A percentile compares a stretch with the other conserved stretches of the same genome.
Conservation (phyloP, 73 alveolate genomes). For the Breviolum minutum region DNA sequence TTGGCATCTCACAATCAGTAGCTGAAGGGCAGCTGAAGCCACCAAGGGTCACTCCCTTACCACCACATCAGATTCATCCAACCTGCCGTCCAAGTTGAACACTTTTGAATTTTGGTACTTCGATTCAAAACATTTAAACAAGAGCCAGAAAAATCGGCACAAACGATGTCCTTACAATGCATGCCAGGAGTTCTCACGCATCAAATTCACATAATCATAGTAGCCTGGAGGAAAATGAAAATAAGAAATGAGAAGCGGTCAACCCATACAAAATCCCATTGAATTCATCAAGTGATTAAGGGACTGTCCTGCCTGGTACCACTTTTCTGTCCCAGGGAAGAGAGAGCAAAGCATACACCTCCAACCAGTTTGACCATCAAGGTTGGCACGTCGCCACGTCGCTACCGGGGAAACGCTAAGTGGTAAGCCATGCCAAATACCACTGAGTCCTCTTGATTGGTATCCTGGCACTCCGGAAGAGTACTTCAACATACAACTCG, state of each 20-base stretch:
- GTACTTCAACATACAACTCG: neutral
- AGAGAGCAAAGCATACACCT: constrained; percentile 73
- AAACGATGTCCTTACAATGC: no score
- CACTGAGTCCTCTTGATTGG: constrained; percentile 14
- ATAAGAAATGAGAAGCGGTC: no score
- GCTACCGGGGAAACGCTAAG: neutral
- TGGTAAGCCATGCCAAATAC: constrained; percentile 10
- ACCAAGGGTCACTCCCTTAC: constrained; percentile 31
- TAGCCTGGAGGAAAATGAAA: neutral
- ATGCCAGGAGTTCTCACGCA: neutral
- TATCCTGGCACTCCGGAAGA: neutral
- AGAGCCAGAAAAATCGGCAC: no score
- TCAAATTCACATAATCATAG: constrained; percentile 15
- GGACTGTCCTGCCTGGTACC: constrained; percentile 38
- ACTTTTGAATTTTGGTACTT: neutral
- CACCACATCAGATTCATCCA: constrained; percentile 48
- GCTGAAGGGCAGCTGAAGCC: neutral
- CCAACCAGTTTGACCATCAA: neutral
- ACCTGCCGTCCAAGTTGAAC: neutral
- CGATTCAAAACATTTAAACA: neutral
- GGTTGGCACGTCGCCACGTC: neutral
- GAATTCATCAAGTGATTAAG: neutral
- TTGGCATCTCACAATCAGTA: no score
- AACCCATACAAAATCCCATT: no score
- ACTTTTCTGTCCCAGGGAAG: constrained; percentile 48